phyloP scores from a whole-genome alignment of 176 grass and related monocot species.

The Bolboschoenus planiculmis region DNA sequence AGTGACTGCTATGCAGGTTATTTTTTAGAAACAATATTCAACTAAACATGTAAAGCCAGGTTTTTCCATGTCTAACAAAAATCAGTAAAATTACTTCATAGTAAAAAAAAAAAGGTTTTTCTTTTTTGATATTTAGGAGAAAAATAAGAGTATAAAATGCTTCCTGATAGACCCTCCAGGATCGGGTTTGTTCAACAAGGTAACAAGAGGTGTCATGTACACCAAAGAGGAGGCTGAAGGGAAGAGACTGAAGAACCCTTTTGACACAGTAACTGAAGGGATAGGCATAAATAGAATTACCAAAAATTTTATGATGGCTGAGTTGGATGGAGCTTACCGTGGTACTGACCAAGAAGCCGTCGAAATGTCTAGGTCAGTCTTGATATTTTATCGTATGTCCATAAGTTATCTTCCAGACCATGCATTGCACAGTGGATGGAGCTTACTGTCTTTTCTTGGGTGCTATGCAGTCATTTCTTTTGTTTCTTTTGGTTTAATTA shows the following conservation, averaged over 20 bases:
- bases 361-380: constrained; percentile 84
- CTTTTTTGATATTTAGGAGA: constrained; percentile 44
- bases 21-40: neutral
- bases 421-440: neutral
- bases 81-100: neutral
- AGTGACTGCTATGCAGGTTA: too few species aligned
- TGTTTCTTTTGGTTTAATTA: neutral
- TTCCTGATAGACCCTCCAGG: constrained; percentile 90
- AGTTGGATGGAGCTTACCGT: constrained; percentile 78
- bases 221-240: constrained; percentile 96
- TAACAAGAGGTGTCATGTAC: constrained; percentile 92
- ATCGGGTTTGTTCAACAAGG: constrained; percentile 92
- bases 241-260: constrained; percentile 87
- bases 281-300: constrained; percentile 96
- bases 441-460: neutral
- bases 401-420: neutral
- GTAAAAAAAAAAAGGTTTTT: neutral
- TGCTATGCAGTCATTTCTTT: neutral
- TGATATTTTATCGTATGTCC: neutral
- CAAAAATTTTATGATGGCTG: constrained; percentile 82
- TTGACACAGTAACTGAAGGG: constrained; percentile 95
- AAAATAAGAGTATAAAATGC: constrained; percentile 68
- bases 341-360: constrained; percentile 89
- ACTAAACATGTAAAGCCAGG: neutral
- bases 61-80: neutral